Evolutionary conservation across 2,329 filamentous ascomycete species (phyloP).

Genomic region (Penicillium psychrosexuale): DNA sequence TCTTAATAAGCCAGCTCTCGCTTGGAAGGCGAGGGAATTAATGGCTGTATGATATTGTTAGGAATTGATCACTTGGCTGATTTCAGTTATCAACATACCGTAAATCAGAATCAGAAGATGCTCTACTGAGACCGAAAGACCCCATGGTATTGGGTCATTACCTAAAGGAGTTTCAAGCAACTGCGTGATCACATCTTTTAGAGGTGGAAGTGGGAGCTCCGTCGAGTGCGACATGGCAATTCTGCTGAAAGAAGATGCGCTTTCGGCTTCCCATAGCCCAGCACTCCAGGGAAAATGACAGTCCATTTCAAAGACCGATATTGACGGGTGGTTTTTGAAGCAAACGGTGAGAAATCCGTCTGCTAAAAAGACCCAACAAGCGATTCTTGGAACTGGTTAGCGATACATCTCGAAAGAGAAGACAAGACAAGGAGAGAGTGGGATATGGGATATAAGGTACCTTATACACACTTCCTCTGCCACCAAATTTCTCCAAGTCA

Average conservation of each 20-base stretch:
- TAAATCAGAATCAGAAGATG: conserved; percentile 33
- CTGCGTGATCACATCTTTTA: conserved; percentile 24
- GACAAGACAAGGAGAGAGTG: not conserved
- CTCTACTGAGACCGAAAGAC: conserved; percentile 27
- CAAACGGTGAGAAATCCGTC: conserved; percentile 34
- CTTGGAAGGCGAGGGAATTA: conserved; percentile 31
- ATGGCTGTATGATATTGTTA: conserved; percentile 19
- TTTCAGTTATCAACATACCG: conserved; percentile 14
- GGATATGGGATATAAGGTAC: not conserved
- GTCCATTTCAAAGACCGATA: conserved; percentile 33
- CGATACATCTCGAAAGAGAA: not conserved
- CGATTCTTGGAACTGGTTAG: conserved; percentile 16
- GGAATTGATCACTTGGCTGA: not conserved
- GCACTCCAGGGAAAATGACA: conserved; percentile 32
- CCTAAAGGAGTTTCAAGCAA: conserved; percentile 22
- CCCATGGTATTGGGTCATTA: conserved; percentile 18
- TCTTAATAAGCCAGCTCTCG: conserved; percentile 25
- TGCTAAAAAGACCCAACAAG: conserved; percentile 33
- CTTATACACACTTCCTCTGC: conserved; percentile 31
- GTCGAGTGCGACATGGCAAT: conserved; percentile 12
- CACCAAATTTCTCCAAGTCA: conserved; percentile 21
- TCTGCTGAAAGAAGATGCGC: conserved; percentile 22
- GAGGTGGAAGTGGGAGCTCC: conserved; percentile 20
- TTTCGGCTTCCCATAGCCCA: conserved; percentile 31
- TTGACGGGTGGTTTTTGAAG: conserved; percentile 31